These are phyloP conservation scores for Vigna hirtella DNA, from an alignment of 306 rosid genomes.

Conservation along the genomic window DNA sequence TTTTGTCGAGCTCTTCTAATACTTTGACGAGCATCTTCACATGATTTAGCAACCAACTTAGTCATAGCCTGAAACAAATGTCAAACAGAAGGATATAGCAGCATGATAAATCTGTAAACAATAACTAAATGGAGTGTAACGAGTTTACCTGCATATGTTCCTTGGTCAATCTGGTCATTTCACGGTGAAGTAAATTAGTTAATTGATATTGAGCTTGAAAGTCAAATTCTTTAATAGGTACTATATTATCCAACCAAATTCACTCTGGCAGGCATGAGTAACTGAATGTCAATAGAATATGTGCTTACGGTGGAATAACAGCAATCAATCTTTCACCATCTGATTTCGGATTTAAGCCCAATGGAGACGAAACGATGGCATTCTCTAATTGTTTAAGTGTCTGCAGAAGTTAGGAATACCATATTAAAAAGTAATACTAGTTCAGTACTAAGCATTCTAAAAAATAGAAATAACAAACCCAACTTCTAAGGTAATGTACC, in stretches of 20 bases:
- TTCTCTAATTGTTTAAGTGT: conserved; percentile 74
- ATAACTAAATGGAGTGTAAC: conserved; percentile 13
- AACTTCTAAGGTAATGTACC: conserved; percentile 54
- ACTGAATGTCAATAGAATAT: conserved; percentile 28
- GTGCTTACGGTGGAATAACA: conserved; percentile 89
- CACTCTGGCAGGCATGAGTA: conserved; percentile 23
- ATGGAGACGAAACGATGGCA: conserved; percentile 84
- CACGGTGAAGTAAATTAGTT: conserved; percentile 44
- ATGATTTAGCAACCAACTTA: conserved; percentile 80
- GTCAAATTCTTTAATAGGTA: conserved; percentile 34
- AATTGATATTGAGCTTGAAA: conserved; percentile 12
- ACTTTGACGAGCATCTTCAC: conserved; percentile 89
- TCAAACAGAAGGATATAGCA: conserved; percentile 34
- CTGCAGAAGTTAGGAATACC: conserved; percentile 54
- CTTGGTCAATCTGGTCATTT: conserved; percentile 81
- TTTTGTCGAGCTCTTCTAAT: conserved; percentile 91
- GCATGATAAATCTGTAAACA: conserved; percentile 13
- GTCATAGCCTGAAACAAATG: conserved; percentile 67
- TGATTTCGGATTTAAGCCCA: conserved; percentile 81
- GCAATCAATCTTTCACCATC: conserved; percentile 95
- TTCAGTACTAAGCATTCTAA: conserved; percentile 22
- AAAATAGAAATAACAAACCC: not conserved
- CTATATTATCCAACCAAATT: conserved; percentile 34
- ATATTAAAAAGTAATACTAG: conserved; percentile 32
- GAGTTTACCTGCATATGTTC: conserved; percentile 84